A percentile compares a stretch with the other conserved stretches of the same genome.
Conservation (phyloP, 1,139 yeast species). For the Taiozyma onychis region DNA sequence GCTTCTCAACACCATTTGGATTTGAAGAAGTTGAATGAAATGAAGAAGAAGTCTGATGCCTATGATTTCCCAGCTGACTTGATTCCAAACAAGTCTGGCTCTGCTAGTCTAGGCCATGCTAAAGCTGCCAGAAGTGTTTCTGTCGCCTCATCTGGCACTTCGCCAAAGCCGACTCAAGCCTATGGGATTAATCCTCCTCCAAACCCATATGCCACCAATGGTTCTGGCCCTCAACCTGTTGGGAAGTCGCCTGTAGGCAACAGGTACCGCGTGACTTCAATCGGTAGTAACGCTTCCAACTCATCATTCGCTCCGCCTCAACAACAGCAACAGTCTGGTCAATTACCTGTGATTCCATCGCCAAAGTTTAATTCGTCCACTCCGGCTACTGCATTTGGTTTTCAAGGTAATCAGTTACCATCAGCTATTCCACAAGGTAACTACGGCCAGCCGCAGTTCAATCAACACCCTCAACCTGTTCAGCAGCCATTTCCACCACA, state of each 20-base stretch:
- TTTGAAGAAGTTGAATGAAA: slow-evolving; percentile 33
- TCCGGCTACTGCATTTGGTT: not conserved
- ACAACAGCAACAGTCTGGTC: slow-evolving; percentile 4
- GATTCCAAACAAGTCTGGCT: not conserved
- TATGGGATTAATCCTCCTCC: slow-evolving; percentile 10
- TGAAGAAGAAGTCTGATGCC: slow-evolving; percentile 61
- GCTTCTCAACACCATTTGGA: slow-evolving; percentile 19
- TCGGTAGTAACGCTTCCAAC: slow-evolving; percentile 8
- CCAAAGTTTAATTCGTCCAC: not conserved
- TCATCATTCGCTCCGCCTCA: not conserved
- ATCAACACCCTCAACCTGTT: not conserved
- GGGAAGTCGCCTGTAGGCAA: slow-evolving; percentile 7
- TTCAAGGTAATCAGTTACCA: not conserved
- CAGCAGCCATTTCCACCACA: not conserved
- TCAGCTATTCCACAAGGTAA: not conserved
- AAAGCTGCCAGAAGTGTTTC: slow-evolving; percentile 12
- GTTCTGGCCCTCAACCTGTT: slow-evolving; percentile 9
- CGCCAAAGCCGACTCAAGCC: not conserved
- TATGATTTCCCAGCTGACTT: slow-evolving; percentile 74
- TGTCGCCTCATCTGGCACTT: slow-evolving; percentile 1
- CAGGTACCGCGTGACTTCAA: slow-evolving; percentile 15
- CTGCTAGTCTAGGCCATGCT: slow-evolving; percentile 6
- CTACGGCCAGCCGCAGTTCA: not conserved
- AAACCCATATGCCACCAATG: slow-evolving; percentile 10
- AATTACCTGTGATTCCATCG: not conserved